Conservation (phyloP, 2,329 filamentous ascomycete species). For the Diplodia mutila region DNA sequence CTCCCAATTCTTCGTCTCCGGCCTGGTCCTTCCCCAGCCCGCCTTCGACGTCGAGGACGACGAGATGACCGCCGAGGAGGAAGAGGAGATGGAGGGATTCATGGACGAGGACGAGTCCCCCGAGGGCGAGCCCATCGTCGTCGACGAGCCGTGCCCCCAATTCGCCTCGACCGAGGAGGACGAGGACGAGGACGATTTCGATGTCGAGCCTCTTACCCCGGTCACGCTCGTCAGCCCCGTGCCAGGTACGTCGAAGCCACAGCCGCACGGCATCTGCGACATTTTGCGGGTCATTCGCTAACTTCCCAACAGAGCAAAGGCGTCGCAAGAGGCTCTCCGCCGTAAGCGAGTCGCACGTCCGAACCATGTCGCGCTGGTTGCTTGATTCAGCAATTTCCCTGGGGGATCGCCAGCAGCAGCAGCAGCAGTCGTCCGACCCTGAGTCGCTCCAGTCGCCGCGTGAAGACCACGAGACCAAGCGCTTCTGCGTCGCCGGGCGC, state of each 20-base stretch:
- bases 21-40: conserved; percentile 21
- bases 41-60: not conserved
- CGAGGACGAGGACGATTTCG: not conserved
- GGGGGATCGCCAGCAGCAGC: conserved; percentile 21
- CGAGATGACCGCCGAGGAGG: not conserved
- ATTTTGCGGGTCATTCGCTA: not conserved
- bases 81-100: conserved; percentile 2
- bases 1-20: conserved; percentile 25
- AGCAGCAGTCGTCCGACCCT: not conserved
- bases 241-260: not conserved
- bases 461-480: conserved; percentile 11
- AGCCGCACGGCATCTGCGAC: not conserved
- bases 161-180: not conserved
- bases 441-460: not conserved
- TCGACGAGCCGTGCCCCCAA: conserved; percentile 11
- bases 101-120: not conserved
- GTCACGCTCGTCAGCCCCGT: not conserved
- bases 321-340: conserved; percentile 11
- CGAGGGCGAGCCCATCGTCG: not conserved
- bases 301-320: conserved; percentile 6
- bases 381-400: conserved; percentile 13
- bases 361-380: conserved; percentile 25
- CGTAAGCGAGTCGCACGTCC: conserved; percentile 21
- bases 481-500: conserved; percentile 9
- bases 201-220: not conserved